A percentile compares a stretch with the other conserved stretches of the same genome.
Evolutionary conservation across 164 flowering plant species (phyloP).

Genomic region (Hamamelis virginiana): DNA sequence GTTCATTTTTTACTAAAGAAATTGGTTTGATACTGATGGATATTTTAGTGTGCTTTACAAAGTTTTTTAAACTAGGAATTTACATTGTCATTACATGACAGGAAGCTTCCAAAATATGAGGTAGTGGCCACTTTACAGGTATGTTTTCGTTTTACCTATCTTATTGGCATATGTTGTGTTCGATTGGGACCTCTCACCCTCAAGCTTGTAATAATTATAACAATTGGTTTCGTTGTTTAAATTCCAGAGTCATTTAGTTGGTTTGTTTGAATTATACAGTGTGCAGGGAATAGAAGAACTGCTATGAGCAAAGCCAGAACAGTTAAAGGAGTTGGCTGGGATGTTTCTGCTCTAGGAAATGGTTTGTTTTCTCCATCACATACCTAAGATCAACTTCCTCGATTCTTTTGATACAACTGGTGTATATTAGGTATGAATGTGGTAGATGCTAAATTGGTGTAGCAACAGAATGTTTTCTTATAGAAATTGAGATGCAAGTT

Average conservation of each 20-base stretch:
- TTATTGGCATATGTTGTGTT: not conserved
- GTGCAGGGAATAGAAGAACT: conserved; percentile 99
- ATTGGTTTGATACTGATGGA: not conserved
- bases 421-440: not conserved
- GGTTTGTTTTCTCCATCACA: conserved; percentile 43
- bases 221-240: not conserved
- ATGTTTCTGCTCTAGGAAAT: conserved; percentile 87
- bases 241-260: conserved; percentile 4
- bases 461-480: not conserved
- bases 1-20: not conserved
- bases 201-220: not conserved
- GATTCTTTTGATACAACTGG: not conserved
- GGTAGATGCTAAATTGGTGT: not conserved
- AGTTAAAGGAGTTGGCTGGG: conserved; percentile 99
- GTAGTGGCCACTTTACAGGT: conserved; percentile 93
- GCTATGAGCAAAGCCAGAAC: conserved; percentile 85
- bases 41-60: not conserved
- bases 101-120: conserved; percentile 82
- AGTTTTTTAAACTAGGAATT: conserved; percentile 11
- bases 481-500: not conserved
- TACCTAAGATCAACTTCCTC: not conserved
- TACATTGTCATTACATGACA: conserved; percentile 27
- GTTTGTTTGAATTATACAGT: conserved; percentile 39
- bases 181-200: not conserved
- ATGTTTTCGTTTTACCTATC: conserved; percentile 1